Evolutionary conservation across 2,329 filamentous ascomycete species (phyloP).

Genomic region (Clathrospora elynae): DNA sequence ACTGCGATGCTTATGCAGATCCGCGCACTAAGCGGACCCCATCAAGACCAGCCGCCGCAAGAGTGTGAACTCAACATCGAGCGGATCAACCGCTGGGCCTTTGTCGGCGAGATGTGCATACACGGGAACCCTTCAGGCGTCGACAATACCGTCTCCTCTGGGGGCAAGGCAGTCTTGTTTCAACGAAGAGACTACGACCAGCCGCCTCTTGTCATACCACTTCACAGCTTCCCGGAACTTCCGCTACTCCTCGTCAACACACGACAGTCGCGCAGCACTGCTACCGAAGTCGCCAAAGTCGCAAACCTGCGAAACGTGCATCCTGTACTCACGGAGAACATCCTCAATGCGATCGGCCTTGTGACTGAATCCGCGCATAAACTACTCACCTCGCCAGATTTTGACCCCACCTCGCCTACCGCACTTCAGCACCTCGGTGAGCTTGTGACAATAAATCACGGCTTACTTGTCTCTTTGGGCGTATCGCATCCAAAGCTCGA

Average conservation of each 20-base stretch:
- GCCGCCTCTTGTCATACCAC: slow-evolving; percentile 74
- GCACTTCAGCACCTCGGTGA: slow-evolving; percentile 78
- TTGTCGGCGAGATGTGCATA: slow-evolving; percentile 95
- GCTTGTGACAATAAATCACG: slow-evolving; percentile 92
- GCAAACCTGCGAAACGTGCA: slow-evolving; percentile 71
- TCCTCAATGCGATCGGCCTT: slow-evolving; percentile 84
- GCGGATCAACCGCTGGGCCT: slow-evolving; percentile 96
- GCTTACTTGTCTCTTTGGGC: slow-evolving; percentile 84
- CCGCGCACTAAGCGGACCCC: slow-evolving; percentile 84
- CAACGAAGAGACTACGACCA: slow-evolving; percentile 77
- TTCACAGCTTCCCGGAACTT: slow-evolving; percentile 90
- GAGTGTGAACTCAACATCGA: slow-evolving; percentile 92
- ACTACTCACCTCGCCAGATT: slow-evolving; percentile 64
- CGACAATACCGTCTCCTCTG: slow-evolving; percentile 93
- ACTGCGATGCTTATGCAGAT: slow-evolving; percentile 85
- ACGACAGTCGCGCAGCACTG: slow-evolving; percentile 82
- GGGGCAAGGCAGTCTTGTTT: slow-evolving; percentile 93
- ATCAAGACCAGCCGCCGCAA: slow-evolving; percentile 84
- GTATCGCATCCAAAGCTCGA: slow-evolving; percentile 95
- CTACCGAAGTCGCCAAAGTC: slow-evolving; percentile 85
- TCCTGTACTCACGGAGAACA: slow-evolving; percentile 76
- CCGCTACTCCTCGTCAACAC: slow-evolving; percentile 91
- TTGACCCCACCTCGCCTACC: slow-evolving; percentile 67
- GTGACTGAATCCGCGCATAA: slow-evolving; percentile 65
- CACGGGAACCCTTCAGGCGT: slow-evolving; percentile 96